Conservation (phyloP, 2,329 filamentous ascomycete species). For the Diplodia scrobiculata region DNA sequence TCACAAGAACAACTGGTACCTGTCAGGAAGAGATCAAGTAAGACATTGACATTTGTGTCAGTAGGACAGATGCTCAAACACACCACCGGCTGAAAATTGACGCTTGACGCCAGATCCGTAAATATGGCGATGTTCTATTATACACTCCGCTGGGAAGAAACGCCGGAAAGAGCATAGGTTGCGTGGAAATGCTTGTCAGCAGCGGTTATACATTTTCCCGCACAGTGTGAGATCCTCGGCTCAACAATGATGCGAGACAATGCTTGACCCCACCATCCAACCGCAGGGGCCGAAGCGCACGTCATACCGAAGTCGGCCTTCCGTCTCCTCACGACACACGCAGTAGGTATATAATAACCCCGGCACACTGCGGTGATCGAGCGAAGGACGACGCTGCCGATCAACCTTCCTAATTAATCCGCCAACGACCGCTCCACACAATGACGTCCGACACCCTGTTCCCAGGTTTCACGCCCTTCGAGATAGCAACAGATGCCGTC, state of each 20-base stretch:
- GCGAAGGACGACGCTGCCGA: not conserved
- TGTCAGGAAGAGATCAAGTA: not conserved
- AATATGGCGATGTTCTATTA: not conserved
- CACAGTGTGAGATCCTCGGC: not conserved
- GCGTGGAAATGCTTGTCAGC: not conserved
- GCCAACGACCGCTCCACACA: not conserved
- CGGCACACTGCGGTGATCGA: not conserved
- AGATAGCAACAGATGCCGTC: conserved; percentile 5
- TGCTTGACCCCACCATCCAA: not conserved
- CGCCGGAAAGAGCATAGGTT: not conserved
- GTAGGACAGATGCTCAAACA: not conserved
- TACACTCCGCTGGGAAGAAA: not conserved
- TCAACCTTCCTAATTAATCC: conserved; percentile 3
- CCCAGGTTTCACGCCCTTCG: conserved; percentile 24
- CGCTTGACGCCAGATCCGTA: not conserved
- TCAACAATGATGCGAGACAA: conserved; percentile 11
- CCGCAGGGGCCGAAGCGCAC: not conserved
- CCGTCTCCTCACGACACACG: not conserved
- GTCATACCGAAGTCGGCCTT: not conserved
- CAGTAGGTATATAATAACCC: conserved; percentile 1
- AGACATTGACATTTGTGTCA: not conserved
- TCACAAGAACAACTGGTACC: not conserved
- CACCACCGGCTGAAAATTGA: not conserved
- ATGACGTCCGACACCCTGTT: conserved; percentile 6
- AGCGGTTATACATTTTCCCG: conserved; percentile 7